phyloP scores from a whole-genome alignment of 352 stramenopile species.

The Pythium plurisporium region DNA sequence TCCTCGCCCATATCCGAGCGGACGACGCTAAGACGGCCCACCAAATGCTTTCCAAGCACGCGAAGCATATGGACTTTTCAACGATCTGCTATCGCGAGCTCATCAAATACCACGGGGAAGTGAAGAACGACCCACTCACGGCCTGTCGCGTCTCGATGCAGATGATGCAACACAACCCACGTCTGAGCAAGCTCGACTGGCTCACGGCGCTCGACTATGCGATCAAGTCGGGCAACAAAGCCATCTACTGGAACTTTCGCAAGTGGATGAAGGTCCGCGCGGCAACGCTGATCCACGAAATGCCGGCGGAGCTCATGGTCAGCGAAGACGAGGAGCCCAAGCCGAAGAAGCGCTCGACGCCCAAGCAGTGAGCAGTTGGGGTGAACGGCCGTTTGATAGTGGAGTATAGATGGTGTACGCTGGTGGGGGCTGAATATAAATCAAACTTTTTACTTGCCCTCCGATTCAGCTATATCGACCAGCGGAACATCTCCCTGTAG shows the following conservation, averaged over 20 bases:
- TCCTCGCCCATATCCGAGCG: slow-evolving; percentile 58
- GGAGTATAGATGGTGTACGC: too few species aligned
- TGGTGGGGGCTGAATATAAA: too few species aligned
- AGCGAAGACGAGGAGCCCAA: slow-evolving; percentile 29
- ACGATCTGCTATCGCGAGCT: slow-evolving; percentile 69
- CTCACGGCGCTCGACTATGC: slow-evolving; percentile 58
- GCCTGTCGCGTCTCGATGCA: slow-evolving; percentile 75
- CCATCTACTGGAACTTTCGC: slow-evolving; percentile 85
- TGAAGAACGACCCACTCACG: slow-evolving; percentile 54
- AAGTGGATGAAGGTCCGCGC: slow-evolving; percentile 82
- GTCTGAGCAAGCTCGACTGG: slow-evolving; percentile 74
- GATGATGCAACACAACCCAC: slow-evolving; percentile 82
- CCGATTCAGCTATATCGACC: too few species aligned
- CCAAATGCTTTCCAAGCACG: slow-evolving; percentile 62
- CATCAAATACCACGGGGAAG: slow-evolving; percentile 62
- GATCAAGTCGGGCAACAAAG: slow-evolving; percentile 57
- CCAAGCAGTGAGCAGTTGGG: slow-evolving; percentile 27
- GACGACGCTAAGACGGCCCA: slow-evolving; percentile 56
- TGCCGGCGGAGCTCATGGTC: slow-evolving; percentile 63
- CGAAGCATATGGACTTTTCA: slow-evolving; percentile 67
- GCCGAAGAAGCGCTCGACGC: slow-evolving; percentile 17
- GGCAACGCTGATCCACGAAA: slow-evolving; percentile 41
- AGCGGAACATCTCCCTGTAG: too few species aligned
- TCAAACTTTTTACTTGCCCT: too few species aligned
- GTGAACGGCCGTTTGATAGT: too few species aligned